Conservation (phyloP, 345 rosid species). For the Barbarea vulgaris region DNA sequence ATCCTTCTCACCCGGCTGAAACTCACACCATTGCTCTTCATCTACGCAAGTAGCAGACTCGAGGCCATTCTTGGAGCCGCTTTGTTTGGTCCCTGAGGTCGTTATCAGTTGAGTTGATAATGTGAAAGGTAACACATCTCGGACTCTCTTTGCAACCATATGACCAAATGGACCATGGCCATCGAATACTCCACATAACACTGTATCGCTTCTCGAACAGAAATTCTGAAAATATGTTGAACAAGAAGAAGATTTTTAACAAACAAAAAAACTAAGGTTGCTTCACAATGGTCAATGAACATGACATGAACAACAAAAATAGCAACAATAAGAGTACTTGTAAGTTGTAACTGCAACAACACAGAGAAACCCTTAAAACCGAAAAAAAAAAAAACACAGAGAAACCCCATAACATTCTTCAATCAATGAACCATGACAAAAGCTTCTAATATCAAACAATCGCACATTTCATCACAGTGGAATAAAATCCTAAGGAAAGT, state of each 20-base stretch:
- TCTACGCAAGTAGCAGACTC: slow-evolving; percentile 48
- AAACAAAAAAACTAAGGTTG: background rate
- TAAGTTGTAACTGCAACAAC: background rate
- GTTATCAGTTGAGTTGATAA: slow-evolving; percentile 64
- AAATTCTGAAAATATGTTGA: slow-evolving; percentile 54
- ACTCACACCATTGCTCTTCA: slow-evolving; percentile 56
- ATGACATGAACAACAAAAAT: slow-evolving; percentile 6
- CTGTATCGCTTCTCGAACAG: slow-evolving; percentile 71
- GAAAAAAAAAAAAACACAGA: too few relatives aligned
- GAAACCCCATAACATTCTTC: background rate
- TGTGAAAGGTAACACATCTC: slow-evolving; percentile 77
- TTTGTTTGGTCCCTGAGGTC: background rate
- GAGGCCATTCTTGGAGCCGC: slow-evolving; percentile 23
- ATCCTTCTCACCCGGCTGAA: slow-evolving; percentile 46
- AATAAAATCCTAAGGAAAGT: background rate
- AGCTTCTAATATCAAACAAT: background rate
- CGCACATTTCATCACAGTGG: background rate
- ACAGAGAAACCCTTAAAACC: slow-evolving; percentile 3
- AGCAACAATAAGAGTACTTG: slow-evolving; percentile 19
- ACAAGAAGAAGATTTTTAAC: background rate
- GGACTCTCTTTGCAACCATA: slow-evolving; percentile 82
- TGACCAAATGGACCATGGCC: slow-evolving; percentile 99
- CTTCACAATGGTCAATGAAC: background rate
- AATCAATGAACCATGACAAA: background rate
- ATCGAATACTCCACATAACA: slow-evolving; percentile 91